These are phyloP conservation scores for Piloderma croceum DNA, from an alignment of 768 basidiomycete genomes.

Conservation along the genomic window DNA sequence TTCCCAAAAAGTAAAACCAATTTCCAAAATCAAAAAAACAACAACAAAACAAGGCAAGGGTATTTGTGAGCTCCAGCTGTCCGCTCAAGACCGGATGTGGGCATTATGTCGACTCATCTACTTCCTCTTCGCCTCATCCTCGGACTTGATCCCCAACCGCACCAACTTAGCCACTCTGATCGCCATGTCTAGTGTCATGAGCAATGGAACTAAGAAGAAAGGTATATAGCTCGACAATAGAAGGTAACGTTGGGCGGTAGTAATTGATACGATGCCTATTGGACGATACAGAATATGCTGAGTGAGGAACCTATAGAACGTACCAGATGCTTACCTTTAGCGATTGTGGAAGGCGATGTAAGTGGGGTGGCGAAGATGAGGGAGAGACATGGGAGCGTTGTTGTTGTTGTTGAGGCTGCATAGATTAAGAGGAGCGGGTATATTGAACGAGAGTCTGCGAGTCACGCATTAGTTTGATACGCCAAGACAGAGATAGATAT, in stretches of 20 bases:
- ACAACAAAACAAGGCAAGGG: too few species aligned
- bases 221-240: conserved; percentile 70
- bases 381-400: conserved; percentile 65
- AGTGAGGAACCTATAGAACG: too few species aligned
- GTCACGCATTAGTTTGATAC: neutral
- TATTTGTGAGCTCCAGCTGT: too few species aligned
- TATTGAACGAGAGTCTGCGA: conserved; percentile 43
- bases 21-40: too few species aligned
- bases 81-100: too few species aligned
- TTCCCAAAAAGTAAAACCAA: too few species aligned
- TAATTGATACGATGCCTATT: neutral
- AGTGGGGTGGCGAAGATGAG: conserved; percentile 51
- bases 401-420: conserved; percentile 73
- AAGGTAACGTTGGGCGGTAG: conserved; percentile 41
- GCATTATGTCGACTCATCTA: too few species aligned
- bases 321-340: too few species aligned
- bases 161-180: conserved; percentile 7
- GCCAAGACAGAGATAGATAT: neutral
- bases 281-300: too few species aligned
- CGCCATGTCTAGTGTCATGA: conserved; percentile 73
- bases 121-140: neutral
- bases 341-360: conserved; percentile 38
- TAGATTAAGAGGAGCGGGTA: conserved; percentile 68
- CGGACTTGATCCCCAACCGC: neutral
- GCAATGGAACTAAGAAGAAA: conserved; percentile 65